A percentile compares a stretch with the other conserved stretches of the same genome.
Conservation (phyloP, 2,329 filamentous ascomycete genomes). For the Cadophora sp. region DNA sequence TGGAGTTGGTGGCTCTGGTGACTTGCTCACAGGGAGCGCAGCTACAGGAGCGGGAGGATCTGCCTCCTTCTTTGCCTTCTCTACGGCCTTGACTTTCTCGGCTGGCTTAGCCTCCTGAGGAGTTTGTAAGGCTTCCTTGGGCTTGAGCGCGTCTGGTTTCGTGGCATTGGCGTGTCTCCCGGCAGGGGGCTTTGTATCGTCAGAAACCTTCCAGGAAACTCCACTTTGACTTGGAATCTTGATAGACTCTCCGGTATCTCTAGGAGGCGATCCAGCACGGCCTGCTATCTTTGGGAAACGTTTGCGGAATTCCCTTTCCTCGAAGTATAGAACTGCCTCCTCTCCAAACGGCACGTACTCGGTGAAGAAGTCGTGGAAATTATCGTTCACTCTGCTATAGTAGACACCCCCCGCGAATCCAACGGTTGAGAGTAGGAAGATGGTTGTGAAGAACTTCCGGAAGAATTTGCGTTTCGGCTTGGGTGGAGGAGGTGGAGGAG, state of each 20-base stretch:
- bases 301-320: conserved; percentile 91
- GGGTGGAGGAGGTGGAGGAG: conserved; percentile 48
- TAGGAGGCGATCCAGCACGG: conserved; percentile 41
- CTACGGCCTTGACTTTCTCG: conserved; percentile 45
- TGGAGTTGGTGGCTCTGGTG: conserved; percentile 35
- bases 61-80: conserved; percentile 46
- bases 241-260: conserved; percentile 72
- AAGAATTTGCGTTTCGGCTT: conserved; percentile 70
- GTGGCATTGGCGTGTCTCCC: conserved; percentile 68
- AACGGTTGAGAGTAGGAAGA: conserved; percentile 77
- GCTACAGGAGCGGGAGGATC: conserved; percentile 37
- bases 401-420: conserved; percentile 89
- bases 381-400: conserved; percentile 93
- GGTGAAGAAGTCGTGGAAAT: conserved; percentile 99
- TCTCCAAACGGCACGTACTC: conserved; percentile 96
- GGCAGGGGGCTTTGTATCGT: conserved; percentile 58
- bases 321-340: conserved; percentile 91
- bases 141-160: conserved; percentile 38
- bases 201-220: conserved; percentile 78
- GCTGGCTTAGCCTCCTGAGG: conserved; percentile 39
- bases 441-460: conserved; percentile 75
- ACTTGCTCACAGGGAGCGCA: conserved; percentile 30
- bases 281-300: conserved; percentile 68
- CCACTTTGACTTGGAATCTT: conserved; percentile 87
- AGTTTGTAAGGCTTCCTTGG: conserved; percentile 41